phyloP scores from a whole-genome alignment of 768 basidiomycete species.

The Lentinus brumalis region DNA sequence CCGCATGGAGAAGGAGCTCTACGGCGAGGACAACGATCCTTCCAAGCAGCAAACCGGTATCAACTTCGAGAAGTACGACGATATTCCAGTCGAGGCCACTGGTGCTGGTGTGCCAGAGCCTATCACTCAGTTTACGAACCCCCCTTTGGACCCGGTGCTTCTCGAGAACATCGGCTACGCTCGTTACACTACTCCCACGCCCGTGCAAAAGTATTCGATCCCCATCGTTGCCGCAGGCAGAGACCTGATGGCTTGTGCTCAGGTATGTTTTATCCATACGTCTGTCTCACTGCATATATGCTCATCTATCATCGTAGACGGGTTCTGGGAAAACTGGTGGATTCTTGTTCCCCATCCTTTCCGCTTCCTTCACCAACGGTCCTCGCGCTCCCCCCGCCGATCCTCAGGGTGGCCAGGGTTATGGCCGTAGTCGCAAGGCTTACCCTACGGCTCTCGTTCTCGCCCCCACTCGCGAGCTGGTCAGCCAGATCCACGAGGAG shows the following conservation, averaged over 20 bases:
- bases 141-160: conserved; percentile 90
- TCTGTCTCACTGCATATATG: conserved; percentile 16
- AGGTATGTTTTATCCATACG: conserved; percentile 48
- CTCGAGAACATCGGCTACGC: conserved; percentile 94
- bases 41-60: conserved; percentile 94
- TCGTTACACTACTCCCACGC: conserved; percentile 93
- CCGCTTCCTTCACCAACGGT: conserved; percentile 84
- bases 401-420: conserved; percentile 42
- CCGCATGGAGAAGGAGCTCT: conserved; percentile 95
- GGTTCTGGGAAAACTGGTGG: conserved; percentile 99
- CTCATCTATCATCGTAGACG: conserved; percentile 59
- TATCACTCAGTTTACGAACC: conserved; percentile 79
- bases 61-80: conserved; percentile 99
- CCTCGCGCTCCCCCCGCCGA: conserved; percentile 71
- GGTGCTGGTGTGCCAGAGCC: conserved; percentile 98
- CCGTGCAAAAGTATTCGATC: conserved; percentile 99
- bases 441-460: conserved; percentile 97
- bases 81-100: conserved; percentile 98
- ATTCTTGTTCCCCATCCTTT: conserved; percentile 98
- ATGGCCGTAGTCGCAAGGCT: conserved; percentile 80
- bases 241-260: conserved; percentile 95
- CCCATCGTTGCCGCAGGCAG: conserved; percentile 91
- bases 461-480: conserved; percentile 97
- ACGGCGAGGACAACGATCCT: conserved; percentile 83
- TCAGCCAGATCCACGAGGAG: conserved; percentile 99